Percentiles rank a stretch among this genome's conserved stretches.
Conservation (phyloP, 2,329 filamentous ascomycete species). For the Cylindrodendrum hubeiense region DNA sequence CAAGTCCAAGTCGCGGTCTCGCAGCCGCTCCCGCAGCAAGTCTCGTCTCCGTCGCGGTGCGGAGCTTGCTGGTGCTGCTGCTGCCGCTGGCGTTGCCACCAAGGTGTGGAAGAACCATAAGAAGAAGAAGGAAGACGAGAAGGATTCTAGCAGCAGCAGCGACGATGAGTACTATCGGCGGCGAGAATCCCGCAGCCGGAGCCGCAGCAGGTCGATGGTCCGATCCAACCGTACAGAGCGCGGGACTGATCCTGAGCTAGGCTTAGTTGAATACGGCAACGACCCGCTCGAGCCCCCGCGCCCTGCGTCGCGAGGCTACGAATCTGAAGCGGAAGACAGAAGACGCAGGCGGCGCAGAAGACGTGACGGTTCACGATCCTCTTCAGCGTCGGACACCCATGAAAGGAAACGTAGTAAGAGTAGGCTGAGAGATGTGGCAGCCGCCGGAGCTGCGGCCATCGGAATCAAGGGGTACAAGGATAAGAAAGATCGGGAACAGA, state of each 20-base stretch:
- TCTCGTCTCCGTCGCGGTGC: constrained; percentile 66
- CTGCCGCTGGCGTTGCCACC: constrained; percentile 70
- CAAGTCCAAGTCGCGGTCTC: constrained; percentile 51
- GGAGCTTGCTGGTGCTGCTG: constrained; percentile 70
- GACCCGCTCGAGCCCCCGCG: constrained; percentile 63
- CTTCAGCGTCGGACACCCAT: constrained; percentile 48
- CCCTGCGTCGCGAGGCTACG: constrained; percentile 55
- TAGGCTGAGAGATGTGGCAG: constrained; percentile 66
- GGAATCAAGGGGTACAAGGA: constrained; percentile 72
- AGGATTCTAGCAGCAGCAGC: constrained; percentile 42
- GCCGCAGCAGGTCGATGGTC: constrained; percentile 65
- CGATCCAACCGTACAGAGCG: constrained; percentile 63
- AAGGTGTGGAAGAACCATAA: constrained; percentile 72
- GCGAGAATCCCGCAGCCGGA: constrained; percentile 51
- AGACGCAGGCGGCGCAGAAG: constrained; percentile 54
- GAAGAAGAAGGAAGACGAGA: constrained; percentile 67
- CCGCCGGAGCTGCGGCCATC: constrained; percentile 71
- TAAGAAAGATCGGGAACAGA: constrained; percentile 50
- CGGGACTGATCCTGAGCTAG: constrained; percentile 74
- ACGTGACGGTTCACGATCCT: constrained; percentile 49
- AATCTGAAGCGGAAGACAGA: constrained; percentile 61
- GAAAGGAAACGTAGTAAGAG: constrained; percentile 66
- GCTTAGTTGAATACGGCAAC: constrained; percentile 76
- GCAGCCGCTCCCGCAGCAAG: constrained; percentile 56
- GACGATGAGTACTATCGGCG: constrained; percentile 53